Evolutionary conservation across 2,329 filamentous ascomycete species (phyloP).

Genomic region (Pseudogymnoascus sp.): DNA sequence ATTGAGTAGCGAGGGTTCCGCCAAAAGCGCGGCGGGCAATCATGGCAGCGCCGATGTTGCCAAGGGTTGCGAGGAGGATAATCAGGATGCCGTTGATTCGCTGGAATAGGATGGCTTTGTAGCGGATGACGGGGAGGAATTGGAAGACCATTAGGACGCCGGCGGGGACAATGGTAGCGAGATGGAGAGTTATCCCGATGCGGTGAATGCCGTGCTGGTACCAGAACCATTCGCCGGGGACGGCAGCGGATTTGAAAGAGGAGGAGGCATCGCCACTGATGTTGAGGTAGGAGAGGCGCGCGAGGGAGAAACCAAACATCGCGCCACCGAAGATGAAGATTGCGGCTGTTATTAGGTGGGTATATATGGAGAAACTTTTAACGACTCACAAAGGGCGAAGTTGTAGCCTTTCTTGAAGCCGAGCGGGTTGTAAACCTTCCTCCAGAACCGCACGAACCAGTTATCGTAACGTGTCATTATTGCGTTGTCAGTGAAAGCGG

Average conservation of each 20-base stretch:
- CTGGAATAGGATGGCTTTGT: conserved; percentile 45
- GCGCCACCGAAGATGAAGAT: conserved; percentile 19
- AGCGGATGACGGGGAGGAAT: conserved; percentile 40
- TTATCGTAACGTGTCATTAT: neutral
- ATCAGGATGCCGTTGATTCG: conserved; percentile 52
- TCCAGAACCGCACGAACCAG: conserved; percentile 22
- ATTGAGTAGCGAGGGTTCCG: conserved; percentile 44
- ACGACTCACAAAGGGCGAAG: conserved; percentile 38
- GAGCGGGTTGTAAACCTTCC: conserved; percentile 58
- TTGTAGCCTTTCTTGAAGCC: conserved; percentile 48
- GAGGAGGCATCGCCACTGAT: conserved; percentile 20
- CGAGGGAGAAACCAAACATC: conserved; percentile 19
- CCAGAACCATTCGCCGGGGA: conserved; percentile 37
- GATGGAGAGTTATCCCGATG: conserved; percentile 39
- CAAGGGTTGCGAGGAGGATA: conserved; percentile 38
- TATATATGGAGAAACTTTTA: neutral
- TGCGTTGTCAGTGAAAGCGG: neutral
- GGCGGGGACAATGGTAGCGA: conserved; percentile 38
- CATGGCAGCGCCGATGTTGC: conserved; percentile 44
- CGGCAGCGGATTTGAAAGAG: conserved; percentile 17
- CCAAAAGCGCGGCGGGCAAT: conserved; percentile 45
- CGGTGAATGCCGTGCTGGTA: conserved; percentile 26
- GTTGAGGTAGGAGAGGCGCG: conserved; percentile 15
- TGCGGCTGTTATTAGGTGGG: neutral
- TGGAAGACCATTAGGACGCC: conserved; percentile 38